Conservation (phyloP, 2,329 filamentous ascomycete genomes). For the Ilyonectria robusta region DNA sequence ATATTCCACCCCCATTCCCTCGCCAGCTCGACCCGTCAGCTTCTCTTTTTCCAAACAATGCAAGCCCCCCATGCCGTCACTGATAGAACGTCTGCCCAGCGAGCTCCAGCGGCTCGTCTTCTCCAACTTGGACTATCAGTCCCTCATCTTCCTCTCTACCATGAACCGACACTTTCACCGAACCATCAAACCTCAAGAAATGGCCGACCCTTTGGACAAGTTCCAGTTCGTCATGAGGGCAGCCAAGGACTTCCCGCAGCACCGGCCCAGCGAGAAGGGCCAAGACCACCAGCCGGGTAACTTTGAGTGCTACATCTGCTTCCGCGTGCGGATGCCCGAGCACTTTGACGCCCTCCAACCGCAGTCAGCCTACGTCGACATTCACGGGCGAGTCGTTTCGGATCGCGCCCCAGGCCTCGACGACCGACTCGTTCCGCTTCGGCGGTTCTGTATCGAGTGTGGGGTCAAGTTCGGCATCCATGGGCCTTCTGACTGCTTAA, state of each 20-base stretch:
- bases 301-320: slow-evolving; percentile 60
- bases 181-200: slow-evolving; percentile 51
- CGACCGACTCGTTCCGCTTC: slow-evolving; percentile 52
- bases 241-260: slow-evolving; percentile 57
- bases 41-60: slow-evolving; percentile 28
- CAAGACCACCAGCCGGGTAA: slow-evolving; percentile 57
- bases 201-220: slow-evolving; percentile 55
- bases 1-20: slow-evolving; percentile 27
- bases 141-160: slow-evolving; percentile 57
- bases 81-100: slow-evolving; percentile 52
- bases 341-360: slow-evolving; percentile 57
- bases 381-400: slow-evolving; percentile 48
- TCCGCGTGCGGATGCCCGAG: slow-evolving; percentile 56
- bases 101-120: slow-evolving; percentile 54
- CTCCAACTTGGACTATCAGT: slow-evolving; percentile 56
- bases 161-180: slow-evolving; percentile 54
- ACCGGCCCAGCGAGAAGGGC: slow-evolving; percentile 55
- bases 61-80: slow-evolving; percentile 39
- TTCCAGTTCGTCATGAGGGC: slow-evolving; percentile 59
- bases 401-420: slow-evolving; percentile 47
- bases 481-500: slow-evolving; percentile 54
- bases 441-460: slow-evolving; percentile 60
- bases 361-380: slow-evolving; percentile 52
- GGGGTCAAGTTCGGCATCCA: slow-evolving; percentile 57
- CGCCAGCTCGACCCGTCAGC: slow-evolving; percentile 26